These are phyloP conservation scores for Leccinum angustisporum DNA, from an alignment of 1,284 basidiomycete genomes.

Conservation along the genomic window DNA sequence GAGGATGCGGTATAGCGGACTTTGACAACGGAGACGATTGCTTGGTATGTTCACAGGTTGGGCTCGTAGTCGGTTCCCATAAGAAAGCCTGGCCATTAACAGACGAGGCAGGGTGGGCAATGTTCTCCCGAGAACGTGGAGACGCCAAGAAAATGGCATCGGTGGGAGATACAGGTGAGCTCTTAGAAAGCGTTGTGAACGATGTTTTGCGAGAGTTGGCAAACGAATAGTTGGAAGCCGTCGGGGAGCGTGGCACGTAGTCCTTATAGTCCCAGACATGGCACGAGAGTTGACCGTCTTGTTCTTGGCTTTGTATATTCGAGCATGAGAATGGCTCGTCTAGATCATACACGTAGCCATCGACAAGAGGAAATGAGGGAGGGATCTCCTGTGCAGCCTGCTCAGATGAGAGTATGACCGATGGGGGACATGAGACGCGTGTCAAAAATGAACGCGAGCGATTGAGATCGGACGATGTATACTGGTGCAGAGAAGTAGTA, in stretches of 20 bases:
- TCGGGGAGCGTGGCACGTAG: slow-evolving; percentile 30
- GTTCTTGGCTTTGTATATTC: slow-evolving; percentile 11
- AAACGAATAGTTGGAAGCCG: slow-evolving; percentile 30
- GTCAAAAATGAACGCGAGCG: slow-evolving; percentile 34
- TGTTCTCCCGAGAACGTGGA: slow-evolving; percentile 23
- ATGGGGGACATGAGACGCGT: slow-evolving; percentile 34
- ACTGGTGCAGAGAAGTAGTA: slow-evolving; percentile 23
- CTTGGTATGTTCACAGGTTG: background rate
- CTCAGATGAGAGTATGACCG: slow-evolving; percentile 35
- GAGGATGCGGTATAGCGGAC: slow-evolving; percentile 9
- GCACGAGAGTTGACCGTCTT: slow-evolving; percentile 18
- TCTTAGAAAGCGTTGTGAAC: slow-evolving; percentile 25
- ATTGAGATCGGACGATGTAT: slow-evolving; percentile 24
- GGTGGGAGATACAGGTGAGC: slow-evolving; percentile 23
- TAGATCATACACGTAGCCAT: slow-evolving; percentile 7
- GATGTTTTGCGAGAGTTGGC: slow-evolving; percentile 26
- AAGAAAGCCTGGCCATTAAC: slow-evolving; percentile 10
- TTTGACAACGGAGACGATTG: slow-evolving; percentile 1
- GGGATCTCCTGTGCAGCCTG: slow-evolving; percentile 29
- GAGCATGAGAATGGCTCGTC: slow-evolving; percentile 12
- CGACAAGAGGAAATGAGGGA: background rate
- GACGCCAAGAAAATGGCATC: slow-evolving; percentile 19
- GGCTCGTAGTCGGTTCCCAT: background rate
- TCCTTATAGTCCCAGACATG: slow-evolving; percentile 27
- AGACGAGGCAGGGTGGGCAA: slow-evolving; percentile 30